Conservation (phyloP, 345 rosid species). For the Melastoma malabathricum region DNA sequence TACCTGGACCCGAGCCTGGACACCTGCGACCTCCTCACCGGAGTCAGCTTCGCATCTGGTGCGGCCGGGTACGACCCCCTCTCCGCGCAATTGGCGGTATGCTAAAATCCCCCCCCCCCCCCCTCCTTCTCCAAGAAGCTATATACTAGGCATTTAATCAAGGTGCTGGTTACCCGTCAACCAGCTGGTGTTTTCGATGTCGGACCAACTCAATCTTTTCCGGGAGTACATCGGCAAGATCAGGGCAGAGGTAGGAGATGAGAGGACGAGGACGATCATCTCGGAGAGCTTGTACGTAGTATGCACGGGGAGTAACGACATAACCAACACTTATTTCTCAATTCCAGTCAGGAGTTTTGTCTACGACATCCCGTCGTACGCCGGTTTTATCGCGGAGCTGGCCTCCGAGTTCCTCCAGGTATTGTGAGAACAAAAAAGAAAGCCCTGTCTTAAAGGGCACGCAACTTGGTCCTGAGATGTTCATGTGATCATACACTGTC, state of each 20-base stretch:
- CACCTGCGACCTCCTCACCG: slow-evolving; percentile 27
- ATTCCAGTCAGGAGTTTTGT: background rate
- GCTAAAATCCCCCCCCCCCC: no score
- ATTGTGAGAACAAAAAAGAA: background rate
- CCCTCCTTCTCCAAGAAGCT: background rate
- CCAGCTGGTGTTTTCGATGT: slow-evolving; percentile 8
- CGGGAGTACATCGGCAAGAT: slow-evolving; percentile 11
- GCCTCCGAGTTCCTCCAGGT: slow-evolving; percentile 17
- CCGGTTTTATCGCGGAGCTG: slow-evolving; percentile 9
- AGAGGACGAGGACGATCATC: slow-evolving; percentile 5
- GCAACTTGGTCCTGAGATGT: background rate
- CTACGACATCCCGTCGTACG: slow-evolving; percentile 10
- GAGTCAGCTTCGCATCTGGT: slow-evolving; percentile 38
- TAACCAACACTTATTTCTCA: slow-evolving; percentile 12
- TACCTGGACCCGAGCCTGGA: slow-evolving; percentile 23
- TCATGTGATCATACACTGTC: background rate
- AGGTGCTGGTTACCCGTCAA: background rate
- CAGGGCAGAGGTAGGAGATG: slow-evolving; percentile 8
- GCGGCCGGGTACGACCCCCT: slow-evolving; percentile 29
- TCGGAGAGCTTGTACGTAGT: slow-evolving; percentile 7
- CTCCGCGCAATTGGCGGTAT: slow-evolving; percentile 20
- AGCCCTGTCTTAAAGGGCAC: no score
- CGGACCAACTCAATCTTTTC: slow-evolving; percentile 12
- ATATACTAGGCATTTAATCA: no score
- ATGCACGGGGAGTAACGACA: slow-evolving; percentile 14